These are phyloP conservation scores for Jaminaea rosea DNA, from an alignment of 1,284 basidiomycete species.

Conservation along the genomic window DNA sequence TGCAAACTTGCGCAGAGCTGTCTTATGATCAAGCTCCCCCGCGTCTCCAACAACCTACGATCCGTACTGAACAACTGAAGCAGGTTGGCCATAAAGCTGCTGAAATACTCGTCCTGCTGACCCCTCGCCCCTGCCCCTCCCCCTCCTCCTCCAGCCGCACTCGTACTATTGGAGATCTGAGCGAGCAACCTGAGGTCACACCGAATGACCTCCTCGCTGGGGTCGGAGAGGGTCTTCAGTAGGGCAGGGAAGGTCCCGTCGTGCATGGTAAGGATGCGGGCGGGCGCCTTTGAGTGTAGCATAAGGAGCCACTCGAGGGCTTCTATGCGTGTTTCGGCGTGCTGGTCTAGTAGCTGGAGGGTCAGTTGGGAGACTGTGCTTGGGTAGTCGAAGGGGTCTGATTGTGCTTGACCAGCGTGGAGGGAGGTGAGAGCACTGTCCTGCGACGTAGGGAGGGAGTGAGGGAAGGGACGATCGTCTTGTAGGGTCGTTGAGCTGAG, in stretches of 20 bases:
- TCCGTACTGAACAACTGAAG: conserved; percentile 93
- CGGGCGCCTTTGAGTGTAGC: conserved; percentile 93
- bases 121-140: background rate
- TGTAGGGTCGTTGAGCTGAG: no score
- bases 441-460: background rate
- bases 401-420: conserved; percentile 3
- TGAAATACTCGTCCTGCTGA: conserved; percentile 98
- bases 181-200: conserved; percentile 89
- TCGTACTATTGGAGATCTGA: conserved; percentile 80
- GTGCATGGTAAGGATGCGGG: conserved; percentile 91
- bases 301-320: conserved; percentile 97
- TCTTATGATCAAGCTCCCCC: conserved; percentile 90
- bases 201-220: conserved; percentile 94
- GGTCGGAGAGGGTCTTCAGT: conserved; percentile 90
- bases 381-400: conserved; percentile 83
- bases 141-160: conserved; percentile 67
- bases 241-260: conserved; percentile 92
- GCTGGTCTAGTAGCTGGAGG: conserved; percentile 86
- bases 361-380: conserved; percentile 85
- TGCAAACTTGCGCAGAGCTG: conserved; percentile 90
- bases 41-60: conserved; percentile 73
- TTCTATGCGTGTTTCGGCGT: conserved; percentile 88
- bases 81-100: conserved; percentile 87
- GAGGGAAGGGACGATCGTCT: no score
- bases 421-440: background rate